Percentiles rank a stretch among this genome's conserved stretches.
Evolutionary conservation across 768 basidiomycete genomes (phyloP).

Genomic region (Russula sp.): DNA sequence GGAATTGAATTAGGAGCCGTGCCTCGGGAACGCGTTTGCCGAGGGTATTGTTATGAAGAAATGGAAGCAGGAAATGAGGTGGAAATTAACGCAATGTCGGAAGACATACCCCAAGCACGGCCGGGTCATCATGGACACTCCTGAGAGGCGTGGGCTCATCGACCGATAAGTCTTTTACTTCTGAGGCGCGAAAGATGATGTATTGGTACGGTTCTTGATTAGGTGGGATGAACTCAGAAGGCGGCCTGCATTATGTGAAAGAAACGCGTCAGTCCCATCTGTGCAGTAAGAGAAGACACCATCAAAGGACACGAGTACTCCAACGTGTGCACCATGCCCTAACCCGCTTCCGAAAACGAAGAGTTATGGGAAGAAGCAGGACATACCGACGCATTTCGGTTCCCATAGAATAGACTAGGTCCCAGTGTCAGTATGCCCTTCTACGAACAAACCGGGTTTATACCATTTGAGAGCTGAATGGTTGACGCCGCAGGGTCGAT

Average conservation of each 20-base stretch:
- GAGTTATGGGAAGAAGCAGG: neutral
- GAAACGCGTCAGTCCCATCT: slow-evolving; percentile 26
- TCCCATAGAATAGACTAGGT: slow-evolving; percentile 75
- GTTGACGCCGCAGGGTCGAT: slow-evolving; percentile 83
- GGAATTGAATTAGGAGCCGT: slow-evolving; percentile 48
- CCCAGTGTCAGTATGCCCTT: neutral
- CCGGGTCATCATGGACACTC: slow-evolving; percentile 78
- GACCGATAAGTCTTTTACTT: slow-evolving; percentile 85
- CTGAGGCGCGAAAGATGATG: slow-evolving; percentile 87
- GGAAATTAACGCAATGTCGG: slow-evolving; percentile 14
- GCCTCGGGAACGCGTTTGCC: slow-evolving; percentile 41
- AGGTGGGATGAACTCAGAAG: slow-evolving; percentile 75
- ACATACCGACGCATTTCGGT: slow-evolving; percentile 77
- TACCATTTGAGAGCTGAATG: slow-evolving; percentile 84
- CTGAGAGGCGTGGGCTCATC: slow-evolving; percentile 55
- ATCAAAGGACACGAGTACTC: slow-evolving; percentile 49
- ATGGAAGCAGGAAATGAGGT: slow-evolving; percentile 13
- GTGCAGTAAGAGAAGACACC: neutral
- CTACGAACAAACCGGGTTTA: slow-evolving; percentile 19
- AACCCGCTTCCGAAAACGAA: slow-evolving; percentile 35
- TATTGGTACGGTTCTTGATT: slow-evolving; percentile 81
- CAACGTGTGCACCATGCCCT: slow-evolving; percentile 46
- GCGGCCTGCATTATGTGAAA: slow-evolving; percentile 43
- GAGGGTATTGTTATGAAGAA: slow-evolving; percentile 40
- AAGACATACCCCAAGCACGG: slow-evolving; percentile 66